Percentiles rank a stretch among this genome's conserved stretches.
phyloP scores from a whole-genome alignment of 306 rosid genomes.

The Cucurbita moschata region DNA sequence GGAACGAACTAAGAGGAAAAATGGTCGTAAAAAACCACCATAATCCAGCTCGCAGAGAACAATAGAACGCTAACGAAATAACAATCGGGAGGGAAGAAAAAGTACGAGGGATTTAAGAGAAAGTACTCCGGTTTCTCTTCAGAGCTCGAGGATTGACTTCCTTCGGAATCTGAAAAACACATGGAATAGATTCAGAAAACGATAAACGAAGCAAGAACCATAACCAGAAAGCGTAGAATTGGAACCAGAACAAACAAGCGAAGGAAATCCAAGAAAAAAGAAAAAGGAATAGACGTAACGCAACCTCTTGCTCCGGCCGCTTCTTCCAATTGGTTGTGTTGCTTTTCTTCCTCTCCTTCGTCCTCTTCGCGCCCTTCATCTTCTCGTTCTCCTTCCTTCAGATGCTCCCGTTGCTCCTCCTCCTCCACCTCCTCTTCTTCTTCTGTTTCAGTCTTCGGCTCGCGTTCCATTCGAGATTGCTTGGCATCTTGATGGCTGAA shows the following conservation, averaged over 20 bases:
- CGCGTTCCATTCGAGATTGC: slow-evolving; percentile 34
- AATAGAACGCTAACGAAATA: slow-evolving; percentile 13
- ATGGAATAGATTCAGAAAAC: slow-evolving; percentile 26
- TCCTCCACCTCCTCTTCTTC: slow-evolving; percentile 6
- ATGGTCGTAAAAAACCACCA: slow-evolving; percentile 9
- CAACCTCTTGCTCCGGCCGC: slow-evolving; percentile 37
- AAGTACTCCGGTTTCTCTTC: slow-evolving; percentile 60
- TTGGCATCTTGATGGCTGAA: slow-evolving; percentile 28
- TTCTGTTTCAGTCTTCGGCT: slow-evolving; percentile 10
- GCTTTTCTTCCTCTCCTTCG: slow-evolving; percentile 5
- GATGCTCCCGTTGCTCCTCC: neutral
- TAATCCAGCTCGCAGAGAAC: neutral
- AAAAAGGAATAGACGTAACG: slow-evolving; percentile 20
- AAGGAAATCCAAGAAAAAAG: neutral
- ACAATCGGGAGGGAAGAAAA: slow-evolving; percentile 12
- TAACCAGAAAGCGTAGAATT: slow-evolving; percentile 15
- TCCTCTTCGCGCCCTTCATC: slow-evolving; percentile 8
- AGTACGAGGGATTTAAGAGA: slow-evolving; percentile 1
- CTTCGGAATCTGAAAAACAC: slow-evolving; percentile 59
- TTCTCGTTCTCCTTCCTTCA: neutral
- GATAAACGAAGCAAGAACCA: slow-evolving; percentile 19
- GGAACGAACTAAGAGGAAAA: neutral
- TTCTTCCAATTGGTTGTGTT: neutral
- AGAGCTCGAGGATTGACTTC: slow-evolving; percentile 43
- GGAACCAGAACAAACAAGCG: neutral